Percentiles rank a stretch among this genome's conserved stretches.
Evolutionary conservation across 345 rosid species (phyloP).

Genomic region (Schrenkiella parvula): DNA sequence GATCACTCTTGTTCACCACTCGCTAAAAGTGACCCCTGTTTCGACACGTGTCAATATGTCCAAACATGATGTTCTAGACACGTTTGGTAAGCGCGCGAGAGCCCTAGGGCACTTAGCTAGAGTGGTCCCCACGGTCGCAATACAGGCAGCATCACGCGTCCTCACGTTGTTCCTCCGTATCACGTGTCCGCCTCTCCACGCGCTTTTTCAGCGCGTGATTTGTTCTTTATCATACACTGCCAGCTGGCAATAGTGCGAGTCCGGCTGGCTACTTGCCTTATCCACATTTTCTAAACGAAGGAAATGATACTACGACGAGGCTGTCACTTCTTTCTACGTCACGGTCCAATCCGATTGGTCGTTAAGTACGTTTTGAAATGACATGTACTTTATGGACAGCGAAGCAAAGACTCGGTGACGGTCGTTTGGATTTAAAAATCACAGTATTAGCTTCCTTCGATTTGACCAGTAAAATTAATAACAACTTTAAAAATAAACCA

Average conservation of each 20-base stretch:
- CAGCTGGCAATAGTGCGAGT: slow-evolving; percentile 35
- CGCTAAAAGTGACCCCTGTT: slow-evolving; percentile 16
- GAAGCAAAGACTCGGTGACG: slow-evolving; percentile 29
- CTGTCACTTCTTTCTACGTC: slow-evolving; percentile 12
- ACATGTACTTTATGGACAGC: slow-evolving; percentile 19
- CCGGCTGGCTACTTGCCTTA: slow-evolving; percentile 35
- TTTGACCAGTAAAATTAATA: slow-evolving; percentile 23
- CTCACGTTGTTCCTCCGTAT: slow-evolving; percentile 23
- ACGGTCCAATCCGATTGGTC: slow-evolving; percentile 18
- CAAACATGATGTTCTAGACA: slow-evolving; percentile 18
- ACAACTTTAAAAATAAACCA: not conserved
- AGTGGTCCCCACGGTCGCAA: slow-evolving; percentile 20
- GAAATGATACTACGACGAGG: not conserved
- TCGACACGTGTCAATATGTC: slow-evolving; percentile 26
- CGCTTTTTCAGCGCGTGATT: not conserved
- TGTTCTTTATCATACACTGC: not conserved
- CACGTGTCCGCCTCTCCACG: slow-evolving; percentile 29
- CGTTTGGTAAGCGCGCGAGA: slow-evolving; percentile 13
- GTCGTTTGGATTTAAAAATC: not conserved
- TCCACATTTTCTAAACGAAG: slow-evolving; percentile 27
- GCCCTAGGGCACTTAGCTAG: not conserved
- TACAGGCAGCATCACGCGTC: slow-evolving; percentile 25
- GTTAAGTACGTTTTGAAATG: slow-evolving; percentile 5
- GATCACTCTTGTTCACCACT: slow-evolving; percentile 5
- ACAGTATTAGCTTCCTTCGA: not conserved